Evolutionary conservation across 2,329 filamentous ascomycete genomes (phyloP).

Genomic region (Falciphora oryzae): DNA sequence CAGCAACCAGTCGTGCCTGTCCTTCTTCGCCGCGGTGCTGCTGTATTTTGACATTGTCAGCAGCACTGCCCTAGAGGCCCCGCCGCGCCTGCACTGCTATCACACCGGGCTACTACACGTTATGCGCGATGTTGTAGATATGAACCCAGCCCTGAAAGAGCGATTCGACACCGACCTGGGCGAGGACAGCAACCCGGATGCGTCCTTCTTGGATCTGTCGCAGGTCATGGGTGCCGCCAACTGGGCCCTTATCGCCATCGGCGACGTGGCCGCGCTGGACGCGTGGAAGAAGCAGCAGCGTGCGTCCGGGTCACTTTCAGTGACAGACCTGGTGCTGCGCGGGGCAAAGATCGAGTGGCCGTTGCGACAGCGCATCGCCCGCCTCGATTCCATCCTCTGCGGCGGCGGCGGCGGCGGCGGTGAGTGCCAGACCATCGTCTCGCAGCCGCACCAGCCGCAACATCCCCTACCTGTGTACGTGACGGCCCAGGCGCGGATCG

Average conservation of each 20-base stretch:
- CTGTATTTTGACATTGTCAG: conserved; percentile 32
- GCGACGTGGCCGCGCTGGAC: conserved; percentile 46
- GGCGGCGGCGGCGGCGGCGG: conserved; percentile 4
- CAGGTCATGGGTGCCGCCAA: conserved; percentile 51
- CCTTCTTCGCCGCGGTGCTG: conserved; percentile 28
- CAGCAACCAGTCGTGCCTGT: conserved; percentile 26
- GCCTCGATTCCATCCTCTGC: conserved; percentile 18
- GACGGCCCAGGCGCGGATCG: neutral
- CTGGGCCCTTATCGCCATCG: conserved; percentile 50
- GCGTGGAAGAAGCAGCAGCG: conserved; percentile 47
- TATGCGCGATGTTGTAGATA: conserved; percentile 20
- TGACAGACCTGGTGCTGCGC: conserved; percentile 38
- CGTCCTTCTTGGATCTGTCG: conserved; percentile 32
- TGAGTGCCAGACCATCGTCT: neutral
- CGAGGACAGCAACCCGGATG: neutral
- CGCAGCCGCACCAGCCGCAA: neutral
- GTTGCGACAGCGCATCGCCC: conserved; percentile 27
- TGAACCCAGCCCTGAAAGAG: neutral
- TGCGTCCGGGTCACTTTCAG: conserved; percentile 36
- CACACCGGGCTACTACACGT: conserved; percentile 27
- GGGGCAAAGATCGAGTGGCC: conserved; percentile 34
- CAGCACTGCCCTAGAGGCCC: conserved; percentile 25
- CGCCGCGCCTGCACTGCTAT: conserved; percentile 27
- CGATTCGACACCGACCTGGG: neutral
- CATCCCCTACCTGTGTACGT: neutral